Evolutionary conservation across 495 filamentous ascomycete genomes (phyloP), one percentile per base, ranked within the genome.

Genomic region (Talaromyces thailandensis): DNA sequence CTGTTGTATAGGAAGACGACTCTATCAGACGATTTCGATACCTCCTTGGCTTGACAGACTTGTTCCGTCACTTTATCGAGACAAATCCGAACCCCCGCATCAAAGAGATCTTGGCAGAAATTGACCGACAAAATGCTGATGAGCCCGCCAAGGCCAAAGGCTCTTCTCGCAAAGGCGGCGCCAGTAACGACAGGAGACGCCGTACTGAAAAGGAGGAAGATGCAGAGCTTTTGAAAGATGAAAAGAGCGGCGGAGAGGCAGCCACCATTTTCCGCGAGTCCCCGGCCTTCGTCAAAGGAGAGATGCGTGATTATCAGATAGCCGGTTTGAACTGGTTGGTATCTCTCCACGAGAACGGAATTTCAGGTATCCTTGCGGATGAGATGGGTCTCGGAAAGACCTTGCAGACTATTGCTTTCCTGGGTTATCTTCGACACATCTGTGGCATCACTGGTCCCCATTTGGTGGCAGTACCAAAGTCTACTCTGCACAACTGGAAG

Each of bases 31-130:
- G 95, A 70, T 98, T 98, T 71, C 90, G 92, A 56, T 98, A 99
- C 69, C 86, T 99, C 1, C 83, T 99, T 6, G 95, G 95, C 26
- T 79, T 98, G 56, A 99, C 95, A 52, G 95, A 99, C 69, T 83
- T 99, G 23, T 99, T 99, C 79, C 90, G 95, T 64, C 95, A 99
- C 75, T 99, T 99, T 74, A 99, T 99, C 77, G 92, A 97, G 69
- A 88, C 92, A 21, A 99, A 96, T 69, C 94, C 92, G 2, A 90
- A 97, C 66, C 93, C 93, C 0, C 86, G 86, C 40, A 91, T 98
- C 69, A 88, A 93, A 66, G 88, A 93, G 50, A 89, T 97, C 60
- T 92, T 98, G 81, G 82, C 82, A 9, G 90, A 97, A 72, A 97
- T 97, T 67, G 93, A 97, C 71, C 86, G 87, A 25, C 91, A 96